phyloP scores from a whole-genome alignment of 2,329 filamentous ascomycete genomes.

The Neonectria hederae region DNA sequence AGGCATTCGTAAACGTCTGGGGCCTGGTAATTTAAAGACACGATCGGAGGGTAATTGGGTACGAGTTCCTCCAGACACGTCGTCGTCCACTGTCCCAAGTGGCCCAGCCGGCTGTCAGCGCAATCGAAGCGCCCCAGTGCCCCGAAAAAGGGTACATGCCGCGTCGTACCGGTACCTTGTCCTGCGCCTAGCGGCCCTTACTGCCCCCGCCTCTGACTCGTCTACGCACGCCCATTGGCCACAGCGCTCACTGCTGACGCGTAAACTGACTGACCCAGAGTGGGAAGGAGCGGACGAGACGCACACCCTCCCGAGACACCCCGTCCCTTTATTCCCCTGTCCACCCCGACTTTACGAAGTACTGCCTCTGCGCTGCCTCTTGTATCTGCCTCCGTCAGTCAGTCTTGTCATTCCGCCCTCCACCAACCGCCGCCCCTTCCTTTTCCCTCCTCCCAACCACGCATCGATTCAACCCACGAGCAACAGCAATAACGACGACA shows the following conservation, averaged over 20 bases:
- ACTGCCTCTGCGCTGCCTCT: conserved; percentile 30
- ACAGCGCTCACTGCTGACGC: conserved; percentile 47
- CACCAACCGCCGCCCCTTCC: conserved; percentile 39
- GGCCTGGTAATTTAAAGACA: conserved; percentile 22
- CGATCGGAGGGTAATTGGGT: conserved; percentile 20
- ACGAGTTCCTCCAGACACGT: background rate
- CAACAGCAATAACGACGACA: conserved; percentile 24
- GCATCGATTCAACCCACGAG: conserved; percentile 22
- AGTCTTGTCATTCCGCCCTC: conserved; percentile 33
- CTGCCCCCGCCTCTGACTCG: conserved; percentile 31
- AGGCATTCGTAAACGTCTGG: conserved; percentile 20
- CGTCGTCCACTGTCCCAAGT: background rate
- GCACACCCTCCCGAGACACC: conserved; percentile 47
- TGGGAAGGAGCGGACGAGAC: conserved; percentile 40
- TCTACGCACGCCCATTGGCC: conserved; percentile 42
- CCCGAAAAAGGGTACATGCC: conserved; percentile 28
- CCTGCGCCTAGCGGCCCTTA: conserved; percentile 38
- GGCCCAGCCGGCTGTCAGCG: conserved; percentile 3
- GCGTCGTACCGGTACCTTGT: conserved; percentile 39
- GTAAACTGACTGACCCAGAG: conserved; percentile 48
- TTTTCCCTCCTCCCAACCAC: conserved; percentile 29
- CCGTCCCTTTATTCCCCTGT: conserved; percentile 48
- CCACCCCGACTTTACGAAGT: conserved; percentile 44
- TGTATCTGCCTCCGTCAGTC: conserved; percentile 20
- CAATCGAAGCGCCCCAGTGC: conserved; percentile 4